phyloP scores from a whole-genome alignment of 2,329 filamentous ascomycete genomes.

The Neurospora sp. region DNA sequence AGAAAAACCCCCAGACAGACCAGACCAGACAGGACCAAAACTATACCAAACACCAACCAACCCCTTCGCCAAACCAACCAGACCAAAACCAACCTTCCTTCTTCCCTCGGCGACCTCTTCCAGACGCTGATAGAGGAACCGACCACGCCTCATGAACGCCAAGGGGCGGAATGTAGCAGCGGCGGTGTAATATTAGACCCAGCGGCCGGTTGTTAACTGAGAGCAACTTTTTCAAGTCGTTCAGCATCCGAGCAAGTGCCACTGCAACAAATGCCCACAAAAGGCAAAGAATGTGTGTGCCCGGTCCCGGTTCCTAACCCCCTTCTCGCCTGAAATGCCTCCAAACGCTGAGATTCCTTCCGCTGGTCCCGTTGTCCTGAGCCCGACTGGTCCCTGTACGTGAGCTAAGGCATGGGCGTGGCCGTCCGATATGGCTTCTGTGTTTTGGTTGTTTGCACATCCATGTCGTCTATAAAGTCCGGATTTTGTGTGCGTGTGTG shows the following conservation, averaged over 20 bases:
- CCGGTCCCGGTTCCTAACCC: background rate
- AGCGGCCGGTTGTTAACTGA: background rate
- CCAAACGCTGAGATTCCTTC: background rate
- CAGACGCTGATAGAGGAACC: background rate
- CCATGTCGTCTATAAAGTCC: background rate
- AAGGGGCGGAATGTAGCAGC: background rate
- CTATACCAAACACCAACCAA: background rate
- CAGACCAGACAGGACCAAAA: background rate
- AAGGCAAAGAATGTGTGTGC: background rate
- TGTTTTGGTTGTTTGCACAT: background rate
- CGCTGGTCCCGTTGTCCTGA: background rate
- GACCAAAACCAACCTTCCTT: background rate
- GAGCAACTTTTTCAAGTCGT: background rate
- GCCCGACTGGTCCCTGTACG: background rate
- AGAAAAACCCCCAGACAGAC: background rate
- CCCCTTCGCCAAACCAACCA: background rate
- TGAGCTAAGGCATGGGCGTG: background rate
- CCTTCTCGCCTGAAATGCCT: background rate
- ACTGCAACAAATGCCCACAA: background rate
- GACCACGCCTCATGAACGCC: background rate
- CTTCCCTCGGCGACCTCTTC: background rate
- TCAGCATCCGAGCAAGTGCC: background rate
- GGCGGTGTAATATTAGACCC: background rate
- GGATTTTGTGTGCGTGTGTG: background rate
- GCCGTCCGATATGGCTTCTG: background rate